A percentile compares a stretch with the other conserved stretches of the same genome.
These are phyloP conservation scores for Fraxinus pennsylvanica DNA, from an alignment of 257 asterid genomes.

Conservation along the genomic window DNA sequence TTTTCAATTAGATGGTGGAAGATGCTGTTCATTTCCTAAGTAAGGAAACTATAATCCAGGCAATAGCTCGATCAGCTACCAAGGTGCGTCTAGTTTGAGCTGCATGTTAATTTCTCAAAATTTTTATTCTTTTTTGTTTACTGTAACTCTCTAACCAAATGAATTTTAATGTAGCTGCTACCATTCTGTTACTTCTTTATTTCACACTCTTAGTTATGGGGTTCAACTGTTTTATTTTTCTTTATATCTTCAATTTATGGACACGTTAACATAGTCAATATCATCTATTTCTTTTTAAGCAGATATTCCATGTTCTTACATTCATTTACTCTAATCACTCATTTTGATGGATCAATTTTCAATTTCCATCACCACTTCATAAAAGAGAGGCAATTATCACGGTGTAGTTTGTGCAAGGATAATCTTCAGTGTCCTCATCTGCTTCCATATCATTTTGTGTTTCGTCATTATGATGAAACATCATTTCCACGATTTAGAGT, in stretches of 20 bases:
- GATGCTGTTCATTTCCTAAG: conserved; percentile 98
- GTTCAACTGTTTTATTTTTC: neutral
- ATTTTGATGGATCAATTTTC: neutral
- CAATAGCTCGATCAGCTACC: conserved; percentile 95
- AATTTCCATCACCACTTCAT: neutral
- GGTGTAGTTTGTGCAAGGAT: neutral
- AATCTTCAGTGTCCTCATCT: neutral
- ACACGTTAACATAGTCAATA: neutral
- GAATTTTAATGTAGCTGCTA: neutral
- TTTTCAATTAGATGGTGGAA: conserved; percentile 79
- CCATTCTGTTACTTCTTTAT: neutral
- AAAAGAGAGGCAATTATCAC: neutral
- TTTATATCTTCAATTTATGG: neutral
- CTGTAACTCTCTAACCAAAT: neutral
- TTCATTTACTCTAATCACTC: neutral
- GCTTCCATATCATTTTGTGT: neutral
- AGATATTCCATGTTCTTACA: neutral
- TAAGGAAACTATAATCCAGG: conserved; percentile 91
- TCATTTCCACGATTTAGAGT: neutral
- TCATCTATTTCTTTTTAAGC: neutral
- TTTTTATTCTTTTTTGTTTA: neutral
- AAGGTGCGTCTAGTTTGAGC: conserved; percentile 52
- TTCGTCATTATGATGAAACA: neutral
- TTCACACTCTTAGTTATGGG: neutral
- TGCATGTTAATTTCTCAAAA: neutral